A percentile compares a stretch with the other conserved stretches of the same genome.
These are phyloP conservation scores for Sistotremastrum suecicum DNA, from an alignment of 768 basidiomycete species.

Conservation along the genomic window DNA sequence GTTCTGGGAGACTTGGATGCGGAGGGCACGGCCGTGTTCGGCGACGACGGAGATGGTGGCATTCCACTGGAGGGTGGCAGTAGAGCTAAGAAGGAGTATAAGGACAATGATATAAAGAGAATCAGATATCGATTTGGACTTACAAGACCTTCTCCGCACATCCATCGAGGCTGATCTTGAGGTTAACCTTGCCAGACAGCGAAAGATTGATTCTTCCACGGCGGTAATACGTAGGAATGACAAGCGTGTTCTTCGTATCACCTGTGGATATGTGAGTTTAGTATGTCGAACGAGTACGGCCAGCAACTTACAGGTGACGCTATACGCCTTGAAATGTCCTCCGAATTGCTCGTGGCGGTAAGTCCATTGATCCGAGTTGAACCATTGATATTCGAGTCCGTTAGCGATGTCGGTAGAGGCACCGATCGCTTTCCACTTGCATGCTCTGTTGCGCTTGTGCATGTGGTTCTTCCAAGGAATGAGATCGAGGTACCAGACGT, in stretches of 20 bases:
- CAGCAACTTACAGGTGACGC: neutral
- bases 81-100: conserved; percentile 7
- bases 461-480: conserved; percentile 14
- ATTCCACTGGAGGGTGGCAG: conserved; percentile 12
- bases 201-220: conserved; percentile 14
- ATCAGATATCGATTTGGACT: conserved; percentile 3
- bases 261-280: conserved; percentile 6
- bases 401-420: too few relatives aligned
- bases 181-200: conserved; percentile 12
- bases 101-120: neutral
- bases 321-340: conserved; percentile 1
- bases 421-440: conserved; percentile 10
- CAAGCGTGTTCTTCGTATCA: conserved; percentile 15
- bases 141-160: conserved; percentile 3
- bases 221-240: conserved; percentile 13
- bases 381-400: conserved; percentile 13
- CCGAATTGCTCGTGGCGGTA: conserved; percentile 11
- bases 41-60: conserved; percentile 10
- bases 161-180: conserved; percentile 11
- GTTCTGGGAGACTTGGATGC: conserved; percentile 9
- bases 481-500: conserved; percentile 9
- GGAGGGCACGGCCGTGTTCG: conserved; percentile 9
- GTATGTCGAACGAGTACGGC: neutral
- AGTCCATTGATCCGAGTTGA: conserved; percentile 14
- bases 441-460: conserved; percentile 9